A percentile compares a stretch with the other conserved stretches of the same genome.
These are phyloP conservation scores for Kappamyces sp. DNA, from an alignment of 192 early-diverging fungal genomes.

Conservation along the genomic window DNA sequence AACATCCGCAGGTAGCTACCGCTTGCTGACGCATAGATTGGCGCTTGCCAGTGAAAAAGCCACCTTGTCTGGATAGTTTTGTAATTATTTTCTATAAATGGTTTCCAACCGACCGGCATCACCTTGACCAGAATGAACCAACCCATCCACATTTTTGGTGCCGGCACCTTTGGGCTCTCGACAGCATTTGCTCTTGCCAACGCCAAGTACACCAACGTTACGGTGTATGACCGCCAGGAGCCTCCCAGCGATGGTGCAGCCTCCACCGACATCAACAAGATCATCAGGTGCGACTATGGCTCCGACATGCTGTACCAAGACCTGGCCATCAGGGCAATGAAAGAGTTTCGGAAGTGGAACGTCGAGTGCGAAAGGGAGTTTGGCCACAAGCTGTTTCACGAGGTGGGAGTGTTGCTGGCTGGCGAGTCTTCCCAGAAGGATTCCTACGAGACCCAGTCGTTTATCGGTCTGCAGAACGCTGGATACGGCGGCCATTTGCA, in stretches of 20 bases:
- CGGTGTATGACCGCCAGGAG: conserved; percentile 19
- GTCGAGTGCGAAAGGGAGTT: neutral
- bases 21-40: conserved; percentile 26
- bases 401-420: conserved; percentile 23
- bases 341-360: conserved; percentile 23
- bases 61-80: conserved; percentile 15
- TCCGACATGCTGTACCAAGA: conserved; percentile 15
- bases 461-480: neutral
- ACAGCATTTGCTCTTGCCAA: conserved; percentile 22
- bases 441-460: conserved; percentile 2
- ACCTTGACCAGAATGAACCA: no score
- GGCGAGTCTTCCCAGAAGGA: neutral
- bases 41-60: conserved; percentile 60
- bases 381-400: conserved; percentile 19
- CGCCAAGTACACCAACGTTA: conserved; percentile 17
- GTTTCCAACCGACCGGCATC: no score
- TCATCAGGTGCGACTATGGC: conserved; percentile 28
- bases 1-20: conserved; percentile 52
- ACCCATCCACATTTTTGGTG: conserved; percentile 22
- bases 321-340: conserved; percentile 22
- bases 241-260: conserved; percentile 26
- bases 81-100: no score
- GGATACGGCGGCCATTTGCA: neutral
- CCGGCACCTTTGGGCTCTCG: conserved; percentile 35
- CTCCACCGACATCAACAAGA: conserved; percentile 34